Base-by-base conservation (phyloP, 164 flowering plant genomes). In the Warburgia ugandensis region DNA sequence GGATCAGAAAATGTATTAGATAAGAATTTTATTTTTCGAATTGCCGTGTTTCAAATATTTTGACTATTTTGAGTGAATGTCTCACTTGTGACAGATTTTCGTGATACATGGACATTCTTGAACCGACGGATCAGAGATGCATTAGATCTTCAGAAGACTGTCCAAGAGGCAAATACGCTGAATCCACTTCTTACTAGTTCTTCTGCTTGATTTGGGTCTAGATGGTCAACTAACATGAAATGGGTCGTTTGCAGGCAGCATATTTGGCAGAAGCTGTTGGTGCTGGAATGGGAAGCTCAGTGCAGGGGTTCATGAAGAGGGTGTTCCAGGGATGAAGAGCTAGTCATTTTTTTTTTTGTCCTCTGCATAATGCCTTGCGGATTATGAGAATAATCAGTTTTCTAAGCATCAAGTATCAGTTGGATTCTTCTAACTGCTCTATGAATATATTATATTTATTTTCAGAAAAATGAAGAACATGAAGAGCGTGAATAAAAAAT, bases 81-180 rank as follows among this genome's bases (percentile, higher is more conserved):
- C 26, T 48, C 17, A 6, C 32, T 35, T 22, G 20, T 50, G 27
- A 10, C 56, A 91, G 98, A 77, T 35, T 84, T 84, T 48, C 78
- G 67, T 33, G 98, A 91, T 60, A 83, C 95, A 3, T 91, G 98
- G 98, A 60, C 64, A 14, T 87, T 87, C 75, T 61, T 87, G 81
- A 69, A 73, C 28, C 57, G 50, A 45, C 69, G 98, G 50, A 71
- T 87, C 23, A 87, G 68, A 72, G 96, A 87, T 56, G 94, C 88
- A 19, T 78, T 83, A 69, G 96, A 87, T 67, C 45, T 91, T 25
- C 81, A 72, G 73, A 92, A 85, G 69, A 61, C 82, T 41, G 48
- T 85, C 30, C 84, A 77, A 66, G 96, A 92, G 91, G 95, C 87
- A 66, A 29, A 9, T 45, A 32, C n/a, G 10, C 27, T 26, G 20